Base-by-base conservation (phyloP, 768 basidiomycete species). In the Chlorophyllum brunneum region DNA sequence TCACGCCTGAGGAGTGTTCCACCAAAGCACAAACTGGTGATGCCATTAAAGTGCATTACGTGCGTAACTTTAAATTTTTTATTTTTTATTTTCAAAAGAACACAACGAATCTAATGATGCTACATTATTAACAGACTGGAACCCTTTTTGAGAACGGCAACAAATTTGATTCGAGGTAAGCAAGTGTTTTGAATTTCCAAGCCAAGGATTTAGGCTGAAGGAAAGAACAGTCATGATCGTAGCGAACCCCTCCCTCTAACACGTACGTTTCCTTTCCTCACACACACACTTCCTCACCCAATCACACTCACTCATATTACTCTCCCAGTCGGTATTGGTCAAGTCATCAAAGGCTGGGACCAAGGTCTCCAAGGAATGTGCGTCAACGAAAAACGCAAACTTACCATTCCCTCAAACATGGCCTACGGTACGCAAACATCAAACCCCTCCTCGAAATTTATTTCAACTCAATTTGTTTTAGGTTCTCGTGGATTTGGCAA, bases 101-200 rank as follows among this genome's bases (percentile, higher is more conserved):
- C 9, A 3, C 4, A 18, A 11, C 18, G 44, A 11, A 38, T 38
- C 27, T 50, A 7, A 40, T 54, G 43, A 6, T 1, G 18, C n/a
- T 48, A 18, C 16, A 22, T 33, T 16, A 5, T 18, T 2, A 47
- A 8, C 67, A 95, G 82, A 92, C 90, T 3, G 95, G 94, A 3
- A 95, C 79, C 7, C 68, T 98, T 45, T 83, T 83, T 59, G 68
- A 78, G 8, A 82, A 76, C 45, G 92, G 92, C 6, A 78, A 78
- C 54, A 88, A 94, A 65, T 98, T 98, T 60, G 94, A 98, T 68
- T 94, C 92, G 7, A 93, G 91, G 80, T 86, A 61, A 5, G 77
- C 60, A 42, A 1, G 24, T 33, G 24, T 0, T 20, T 4, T 23
- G 4, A 44, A 16, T 26, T 16, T 1, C n/a, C 6, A 34, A 27